phyloP scores from a whole-genome alignment of 2,329 filamentous ascomycete genomes.

The Fusarium brachygibbosum region DNA sequence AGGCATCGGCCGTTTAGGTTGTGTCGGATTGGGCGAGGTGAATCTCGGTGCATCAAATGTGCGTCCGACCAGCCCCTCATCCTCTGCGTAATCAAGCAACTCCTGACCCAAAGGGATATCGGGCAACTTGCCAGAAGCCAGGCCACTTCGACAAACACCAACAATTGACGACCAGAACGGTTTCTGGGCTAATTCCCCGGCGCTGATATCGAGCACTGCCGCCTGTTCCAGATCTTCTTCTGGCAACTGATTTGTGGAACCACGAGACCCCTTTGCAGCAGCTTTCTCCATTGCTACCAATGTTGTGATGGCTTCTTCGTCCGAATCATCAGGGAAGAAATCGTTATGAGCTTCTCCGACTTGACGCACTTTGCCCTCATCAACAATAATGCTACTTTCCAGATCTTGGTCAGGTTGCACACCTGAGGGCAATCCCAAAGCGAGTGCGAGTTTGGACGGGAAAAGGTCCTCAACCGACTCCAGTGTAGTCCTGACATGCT shows the following conservation, averaged over 20 bases:
- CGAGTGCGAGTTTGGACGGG: constrained; percentile 71
- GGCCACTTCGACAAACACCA: constrained; percentile 60
- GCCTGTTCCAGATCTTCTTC: background rate
- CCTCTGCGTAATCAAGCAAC: constrained; percentile 58
- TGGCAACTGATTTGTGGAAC: background rate
- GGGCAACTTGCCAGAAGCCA: constrained; percentile 56
- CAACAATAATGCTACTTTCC: constrained; percentile 69
- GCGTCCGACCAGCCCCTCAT: constrained; percentile 53
- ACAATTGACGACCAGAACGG: constrained; percentile 15
- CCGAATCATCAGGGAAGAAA: constrained; percentile 65
- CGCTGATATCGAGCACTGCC: background rate
- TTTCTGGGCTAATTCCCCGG: constrained; percentile 44
- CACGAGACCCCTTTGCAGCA: constrained; percentile 5
- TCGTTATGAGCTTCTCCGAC: constrained; percentile 63
- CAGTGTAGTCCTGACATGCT: constrained; percentile 78
- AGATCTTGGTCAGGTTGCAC: constrained; percentile 49
- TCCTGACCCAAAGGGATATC: constrained; percentile 55
- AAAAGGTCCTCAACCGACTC: constrained; percentile 92
- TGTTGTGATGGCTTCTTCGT: constrained; percentile 61
- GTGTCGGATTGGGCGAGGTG: constrained; percentile 6
- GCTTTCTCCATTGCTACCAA: constrained; percentile 37
- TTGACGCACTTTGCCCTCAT: constrained; percentile 70
- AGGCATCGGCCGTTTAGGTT: constrained; percentile 27
- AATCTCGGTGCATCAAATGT: constrained; percentile 25
- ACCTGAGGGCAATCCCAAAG: constrained; percentile 57